These are phyloP conservation scores for Alnus glutinosa DNA, from an alignment of 306 rosid genomes.

Conservation along the genomic window DNA sequence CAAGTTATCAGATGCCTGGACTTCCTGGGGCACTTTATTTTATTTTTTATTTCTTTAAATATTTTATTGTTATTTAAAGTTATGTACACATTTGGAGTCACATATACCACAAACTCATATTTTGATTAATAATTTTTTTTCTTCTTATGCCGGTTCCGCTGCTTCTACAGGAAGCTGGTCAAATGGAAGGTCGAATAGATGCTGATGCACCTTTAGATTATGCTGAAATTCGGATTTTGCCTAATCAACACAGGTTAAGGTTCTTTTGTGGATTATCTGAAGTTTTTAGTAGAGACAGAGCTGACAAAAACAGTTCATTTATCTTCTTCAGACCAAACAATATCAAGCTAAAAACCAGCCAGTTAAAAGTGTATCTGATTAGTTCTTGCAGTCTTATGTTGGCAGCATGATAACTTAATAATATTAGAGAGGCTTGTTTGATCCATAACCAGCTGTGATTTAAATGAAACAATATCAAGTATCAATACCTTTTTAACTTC, in stretches of 20 bases:
- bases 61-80: background rate
- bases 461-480: background rate
- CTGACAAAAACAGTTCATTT: background rate
- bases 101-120: constrained; percentile 22
- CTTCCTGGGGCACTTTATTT: background rate
- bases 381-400: background rate
- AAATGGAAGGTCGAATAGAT: constrained; percentile 61
- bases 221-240: constrained; percentile 71
- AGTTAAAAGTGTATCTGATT: background rate
- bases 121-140: background rate
- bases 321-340: no score
- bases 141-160: constrained; percentile 40
- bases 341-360: no score
- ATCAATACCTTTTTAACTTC: background rate
- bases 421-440: background rate
- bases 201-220: constrained; percentile 56
- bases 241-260: constrained; percentile 65
- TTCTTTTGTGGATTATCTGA: background rate
- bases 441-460: background rate
- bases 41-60: no score
- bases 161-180: constrained; percentile 28
- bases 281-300: background rate
- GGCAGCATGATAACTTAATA: background rate
- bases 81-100: constrained; percentile 18
- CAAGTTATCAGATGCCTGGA: background rate